These are phyloP conservation scores for Sequoia sempervirens DNA, from an alignment of 75 land plant species.

Conservation along the genomic window DNA sequence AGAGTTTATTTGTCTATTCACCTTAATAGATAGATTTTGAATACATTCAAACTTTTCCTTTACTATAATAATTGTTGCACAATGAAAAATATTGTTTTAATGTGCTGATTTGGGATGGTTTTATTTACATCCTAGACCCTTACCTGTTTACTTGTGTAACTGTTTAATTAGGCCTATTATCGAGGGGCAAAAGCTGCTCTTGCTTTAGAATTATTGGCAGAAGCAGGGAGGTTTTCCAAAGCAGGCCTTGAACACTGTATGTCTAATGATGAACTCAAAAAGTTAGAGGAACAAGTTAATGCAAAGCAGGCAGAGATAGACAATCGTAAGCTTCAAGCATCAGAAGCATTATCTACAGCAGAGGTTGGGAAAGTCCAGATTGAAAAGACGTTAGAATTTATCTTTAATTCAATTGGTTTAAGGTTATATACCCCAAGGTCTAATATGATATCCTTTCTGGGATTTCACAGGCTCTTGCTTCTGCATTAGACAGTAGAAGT, in stretches of 20 bases:
- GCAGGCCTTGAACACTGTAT: constrained; percentile 50
- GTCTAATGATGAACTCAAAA: constrained; percentile 65
- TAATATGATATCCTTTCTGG: not conserved
- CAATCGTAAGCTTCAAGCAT: constrained; percentile 28
- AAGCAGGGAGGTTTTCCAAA: constrained; percentile 56
- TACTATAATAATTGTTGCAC: not conserved
- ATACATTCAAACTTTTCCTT: not conserved
- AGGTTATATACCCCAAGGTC: not conserved
- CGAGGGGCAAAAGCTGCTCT: constrained; percentile 91
- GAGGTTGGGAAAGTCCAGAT: constrained; percentile 42
- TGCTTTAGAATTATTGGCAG: constrained; percentile 50
- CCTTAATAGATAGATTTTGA: not conserved
- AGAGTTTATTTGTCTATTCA: not conserved
- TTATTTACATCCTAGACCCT: not conserved
- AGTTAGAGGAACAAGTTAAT: constrained; percentile 41
- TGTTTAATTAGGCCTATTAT: constrained; percentile 62
- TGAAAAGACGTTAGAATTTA: not conserved
- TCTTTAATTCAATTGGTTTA: not conserved
- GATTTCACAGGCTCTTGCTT: constrained; percentile 47
- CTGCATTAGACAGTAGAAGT: constrained; percentile 57
- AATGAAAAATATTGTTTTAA: not conserved
- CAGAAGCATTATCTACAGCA: constrained; percentile 40
- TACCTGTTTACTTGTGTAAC: not conserved
- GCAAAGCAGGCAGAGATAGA: constrained; percentile 30
- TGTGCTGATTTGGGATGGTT: not conserved